These are phyloP conservation scores for Euphorbia celastroides DNA, from an alignment of 441 rosid species.

Conservation along the genomic window DNA sequence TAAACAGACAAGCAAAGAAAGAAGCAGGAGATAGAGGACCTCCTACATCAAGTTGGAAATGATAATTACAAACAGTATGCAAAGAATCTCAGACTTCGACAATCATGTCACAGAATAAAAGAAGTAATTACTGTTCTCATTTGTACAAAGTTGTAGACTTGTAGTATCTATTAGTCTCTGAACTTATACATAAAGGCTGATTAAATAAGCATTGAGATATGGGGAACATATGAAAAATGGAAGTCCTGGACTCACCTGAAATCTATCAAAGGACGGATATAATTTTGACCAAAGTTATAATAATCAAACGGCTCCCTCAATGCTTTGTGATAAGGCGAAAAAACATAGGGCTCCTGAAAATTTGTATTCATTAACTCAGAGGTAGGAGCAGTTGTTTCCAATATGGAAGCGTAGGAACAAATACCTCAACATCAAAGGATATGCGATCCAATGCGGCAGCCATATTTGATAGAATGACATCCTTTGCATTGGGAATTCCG, in stretches of 20 bases:
- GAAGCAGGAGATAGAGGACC: neutral
- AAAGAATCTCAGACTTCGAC: neutral
- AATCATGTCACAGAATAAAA: neutral
- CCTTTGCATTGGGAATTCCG: slow-evolving; percentile 53
- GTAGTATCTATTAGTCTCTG: neutral
- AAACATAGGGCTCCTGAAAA: slow-evolving; percentile 77
- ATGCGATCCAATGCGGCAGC: slow-evolving; percentile 69
- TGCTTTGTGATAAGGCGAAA: slow-evolving; percentile 80
- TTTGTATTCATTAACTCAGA: slow-evolving; percentile 22
- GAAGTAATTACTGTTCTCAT: neutral
- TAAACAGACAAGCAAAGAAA: neutral
- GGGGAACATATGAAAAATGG: slow-evolving; percentile 4
- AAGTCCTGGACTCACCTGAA: slow-evolving; percentile 56
- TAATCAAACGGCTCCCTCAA: slow-evolving; percentile 90
- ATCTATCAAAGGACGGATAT: slow-evolving; percentile 78
- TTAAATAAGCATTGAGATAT: slow-evolving; percentile 3
- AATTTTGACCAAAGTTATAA: slow-evolving; percentile 89
- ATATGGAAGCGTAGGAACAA: slow-evolving; percentile 19
- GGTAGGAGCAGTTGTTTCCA: slow-evolving; percentile 17
- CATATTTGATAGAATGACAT: slow-evolving; percentile 75
- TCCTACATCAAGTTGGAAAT: neutral
- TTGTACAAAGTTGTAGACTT: neutral
- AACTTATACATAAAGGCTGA: slow-evolving; percentile 7
- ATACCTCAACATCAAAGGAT: slow-evolving; percentile 79
- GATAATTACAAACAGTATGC: neutral